These are phyloP conservation scores for Geosmithia putterillii DNA, from an alignment of 2,329 filamentous ascomycete species.

Conservation along the genomic window DNA sequence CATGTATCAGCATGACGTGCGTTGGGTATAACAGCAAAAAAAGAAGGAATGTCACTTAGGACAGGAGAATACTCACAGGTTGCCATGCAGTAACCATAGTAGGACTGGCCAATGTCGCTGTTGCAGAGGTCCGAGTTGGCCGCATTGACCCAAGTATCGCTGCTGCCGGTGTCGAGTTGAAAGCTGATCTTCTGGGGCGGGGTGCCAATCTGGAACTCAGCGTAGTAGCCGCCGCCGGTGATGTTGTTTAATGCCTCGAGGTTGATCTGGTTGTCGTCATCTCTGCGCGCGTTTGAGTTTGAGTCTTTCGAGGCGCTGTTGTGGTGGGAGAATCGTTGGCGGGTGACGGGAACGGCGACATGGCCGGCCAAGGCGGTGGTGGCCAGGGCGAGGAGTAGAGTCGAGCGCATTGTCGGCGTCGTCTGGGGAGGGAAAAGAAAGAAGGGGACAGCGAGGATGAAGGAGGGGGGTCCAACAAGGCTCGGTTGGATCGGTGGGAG, in stretches of 20 bases:
- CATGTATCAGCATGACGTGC: no score
- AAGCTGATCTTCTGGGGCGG: conserved; percentile 41
- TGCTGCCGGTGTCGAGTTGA: conserved; percentile 50
- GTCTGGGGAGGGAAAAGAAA: not conserved
- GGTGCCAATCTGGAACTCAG: conserved; percentile 44
- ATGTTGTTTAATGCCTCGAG: conserved; percentile 37
- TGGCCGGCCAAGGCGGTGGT: conserved; percentile 8
- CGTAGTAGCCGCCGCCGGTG: conserved; percentile 42
- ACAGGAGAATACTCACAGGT: conserved; percentile 28
- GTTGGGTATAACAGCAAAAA: not conserved
- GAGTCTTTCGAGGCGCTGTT: no score
- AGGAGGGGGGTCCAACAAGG: no score
- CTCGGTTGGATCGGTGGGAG: no score
- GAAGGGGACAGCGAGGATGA: not conserved
- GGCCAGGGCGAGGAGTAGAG: conserved; percentile 4
- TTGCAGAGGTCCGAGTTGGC: conserved; percentile 1
- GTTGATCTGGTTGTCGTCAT: conserved; percentile 11
- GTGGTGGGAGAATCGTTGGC: conserved; percentile 2
- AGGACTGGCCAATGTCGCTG: conserved; percentile 13
- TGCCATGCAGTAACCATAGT: conserved; percentile 21
- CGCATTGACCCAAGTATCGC: conserved; percentile 25
- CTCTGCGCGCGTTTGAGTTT: conserved; percentile 7
- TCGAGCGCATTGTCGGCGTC: conserved; percentile 2
- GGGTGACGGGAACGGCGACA: conserved; percentile 8
- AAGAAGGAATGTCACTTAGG: conserved; percentile 13